These are phyloP conservation scores for Nicotiana obtusifolia DNA, from an alignment of 257 asterid genomes.

Conservation along the genomic window DNA sequence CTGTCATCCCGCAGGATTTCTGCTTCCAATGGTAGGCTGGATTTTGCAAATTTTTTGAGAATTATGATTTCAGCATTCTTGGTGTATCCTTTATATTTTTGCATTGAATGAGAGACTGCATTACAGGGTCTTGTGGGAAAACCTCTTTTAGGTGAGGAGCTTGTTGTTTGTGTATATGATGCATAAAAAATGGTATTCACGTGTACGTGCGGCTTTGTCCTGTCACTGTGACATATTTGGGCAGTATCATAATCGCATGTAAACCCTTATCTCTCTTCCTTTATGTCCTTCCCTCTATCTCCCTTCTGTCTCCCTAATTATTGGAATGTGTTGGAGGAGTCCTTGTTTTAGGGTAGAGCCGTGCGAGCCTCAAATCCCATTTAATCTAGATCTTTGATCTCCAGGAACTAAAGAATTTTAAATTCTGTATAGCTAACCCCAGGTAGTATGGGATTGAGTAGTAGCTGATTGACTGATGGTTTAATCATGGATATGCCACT, in stretches of 20 bases:
- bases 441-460: background rate
- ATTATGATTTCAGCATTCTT: background rate
- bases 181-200: background rate
- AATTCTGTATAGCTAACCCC: background rate
- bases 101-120: background rate
- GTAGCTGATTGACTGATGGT: background rate
- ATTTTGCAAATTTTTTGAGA: background rate
- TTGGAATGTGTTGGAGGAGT: background rate
- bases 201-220: background rate
- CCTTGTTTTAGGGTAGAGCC: background rate
- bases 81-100: background rate
- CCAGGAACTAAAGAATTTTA: background rate
- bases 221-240: background rate
- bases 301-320: background rate
- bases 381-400: background rate
- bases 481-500: background rate
- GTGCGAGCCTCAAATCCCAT: background rate
- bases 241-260: background rate
- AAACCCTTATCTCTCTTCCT: background rate
- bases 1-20: background rate
- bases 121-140: background rate
- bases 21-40: constrained; percentile 1
- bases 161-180: background rate
- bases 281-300: background rate
- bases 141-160: background rate